Evolutionary conservation across 169 alveolate species (phyloP).

Genomic region (Eimeria tenella): DNA sequence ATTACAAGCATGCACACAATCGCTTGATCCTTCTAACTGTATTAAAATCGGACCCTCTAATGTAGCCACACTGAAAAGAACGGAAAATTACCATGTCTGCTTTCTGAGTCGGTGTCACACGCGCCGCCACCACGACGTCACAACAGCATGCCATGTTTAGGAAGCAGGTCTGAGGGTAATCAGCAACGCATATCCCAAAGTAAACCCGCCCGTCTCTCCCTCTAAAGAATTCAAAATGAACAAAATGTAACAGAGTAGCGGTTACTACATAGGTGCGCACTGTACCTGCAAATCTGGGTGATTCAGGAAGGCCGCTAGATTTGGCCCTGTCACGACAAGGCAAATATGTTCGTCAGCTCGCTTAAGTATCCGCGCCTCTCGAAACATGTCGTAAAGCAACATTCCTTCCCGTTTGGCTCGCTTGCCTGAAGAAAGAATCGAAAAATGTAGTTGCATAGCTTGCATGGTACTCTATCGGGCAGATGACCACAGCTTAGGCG

Average conservation of each 20-base stretch:
- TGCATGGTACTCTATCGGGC: no score
- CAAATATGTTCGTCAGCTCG: constrained; percentile 69
- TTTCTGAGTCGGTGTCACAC: constrained; percentile 98
- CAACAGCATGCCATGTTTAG: constrained; percentile 83
- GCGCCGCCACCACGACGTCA: constrained; percentile 95
- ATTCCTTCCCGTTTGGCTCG: constrained; percentile 72
- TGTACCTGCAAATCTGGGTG: constrained; percentile 72
- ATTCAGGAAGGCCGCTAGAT: constrained; percentile 61
- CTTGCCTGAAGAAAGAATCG: background rate
- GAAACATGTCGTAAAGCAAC: constrained; percentile 54
- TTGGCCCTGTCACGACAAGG: constrained; percentile 71
- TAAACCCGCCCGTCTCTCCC: no score
- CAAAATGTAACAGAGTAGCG: no score
- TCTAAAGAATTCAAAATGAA: no score
- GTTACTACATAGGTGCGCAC: background rate
- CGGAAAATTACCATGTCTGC: constrained; percentile 92
- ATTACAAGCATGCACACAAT: background rate
- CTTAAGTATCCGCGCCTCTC: constrained; percentile 55
- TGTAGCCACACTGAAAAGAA: background rate
- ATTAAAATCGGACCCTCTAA: no score
- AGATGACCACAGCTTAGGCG: background rate
- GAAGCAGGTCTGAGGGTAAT: background rate
- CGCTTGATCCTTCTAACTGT: background rate
- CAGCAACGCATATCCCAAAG: background rate
- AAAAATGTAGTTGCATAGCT: no score